phyloP scores from a whole-genome alignment of 75 land plant genomes.

The Gnetum montanum region DNA sequence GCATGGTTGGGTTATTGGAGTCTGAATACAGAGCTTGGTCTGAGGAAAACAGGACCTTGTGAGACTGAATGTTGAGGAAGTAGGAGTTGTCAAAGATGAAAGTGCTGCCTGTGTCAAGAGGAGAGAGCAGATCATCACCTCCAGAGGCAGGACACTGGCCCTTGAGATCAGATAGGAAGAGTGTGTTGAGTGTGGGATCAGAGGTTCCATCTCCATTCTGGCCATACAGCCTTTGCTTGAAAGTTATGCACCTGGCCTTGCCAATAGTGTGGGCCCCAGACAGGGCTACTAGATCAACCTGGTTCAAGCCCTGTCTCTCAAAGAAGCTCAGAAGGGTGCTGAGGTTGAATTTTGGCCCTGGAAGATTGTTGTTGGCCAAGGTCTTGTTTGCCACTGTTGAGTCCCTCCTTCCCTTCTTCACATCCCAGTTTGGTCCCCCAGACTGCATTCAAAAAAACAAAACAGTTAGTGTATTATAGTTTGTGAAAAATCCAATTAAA shows the following conservation, averaged over 20 bases:
- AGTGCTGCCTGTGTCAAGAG: slow-evolving; percentile 42
- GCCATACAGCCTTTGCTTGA: slow-evolving; percentile 65
- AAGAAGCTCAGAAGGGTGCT: not conserved
- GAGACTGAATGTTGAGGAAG: slow-evolving; percentile 42
- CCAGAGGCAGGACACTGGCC: slow-evolving; percentile 47
- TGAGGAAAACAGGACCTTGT: slow-evolving; percentile 45
- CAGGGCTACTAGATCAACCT: not conserved
- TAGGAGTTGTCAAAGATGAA: slow-evolving; percentile 64
- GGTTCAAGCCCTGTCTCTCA: not conserved
- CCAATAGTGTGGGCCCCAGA: slow-evolving; percentile 90
- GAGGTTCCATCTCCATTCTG: slow-evolving; percentile 47
- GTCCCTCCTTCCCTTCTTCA: not conserved
- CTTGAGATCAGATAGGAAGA: slow-evolving; percentile 26
- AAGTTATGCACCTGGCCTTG: slow-evolving; percentile 47
- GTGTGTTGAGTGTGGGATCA: slow-evolving; percentile 29
- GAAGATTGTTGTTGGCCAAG: not conserved
- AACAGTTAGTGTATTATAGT: too few relatives aligned
- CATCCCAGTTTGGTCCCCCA: too few relatives aligned
- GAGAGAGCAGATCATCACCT: slow-evolving; percentile 43
- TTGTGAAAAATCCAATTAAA: too few relatives aligned
- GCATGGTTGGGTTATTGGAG: slow-evolving; percentile 12
- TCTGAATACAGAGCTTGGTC: slow-evolving; percentile 40
- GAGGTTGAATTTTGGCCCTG: not conserved
- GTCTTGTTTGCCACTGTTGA: too few relatives aligned
- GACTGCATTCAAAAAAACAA: too few relatives aligned